Conservation (phyloP, 2,329 filamentous ascomycete species). For the Aaosphaeria arxii region DNA sequence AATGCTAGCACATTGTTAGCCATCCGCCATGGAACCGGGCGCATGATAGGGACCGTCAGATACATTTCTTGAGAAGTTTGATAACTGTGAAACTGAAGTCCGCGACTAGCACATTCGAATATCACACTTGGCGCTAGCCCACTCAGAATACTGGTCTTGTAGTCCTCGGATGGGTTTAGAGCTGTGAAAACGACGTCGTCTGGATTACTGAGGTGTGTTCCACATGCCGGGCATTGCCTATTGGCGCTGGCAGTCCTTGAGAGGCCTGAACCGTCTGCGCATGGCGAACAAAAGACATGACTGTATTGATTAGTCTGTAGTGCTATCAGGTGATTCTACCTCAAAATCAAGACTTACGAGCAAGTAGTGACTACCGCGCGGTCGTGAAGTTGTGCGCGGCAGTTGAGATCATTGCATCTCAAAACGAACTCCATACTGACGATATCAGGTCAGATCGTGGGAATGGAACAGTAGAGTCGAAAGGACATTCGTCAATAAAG, state of each 20-base stretch:
- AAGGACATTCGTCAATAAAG: no score
- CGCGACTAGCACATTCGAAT: slow-evolving; percentile 81
- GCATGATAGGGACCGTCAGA: slow-evolving; percentile 10
- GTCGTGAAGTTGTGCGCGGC: slow-evolving; percentile 65
- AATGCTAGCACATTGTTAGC: slow-evolving; percentile 47
- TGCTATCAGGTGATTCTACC: no score
- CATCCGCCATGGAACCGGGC: not conserved
- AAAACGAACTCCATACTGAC: slow-evolving; percentile 68
- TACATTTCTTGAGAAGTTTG: slow-evolving; percentile 82
- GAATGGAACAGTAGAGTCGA: not conserved
- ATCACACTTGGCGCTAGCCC: slow-evolving; percentile 77
- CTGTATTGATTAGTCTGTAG: slow-evolving; percentile 30
- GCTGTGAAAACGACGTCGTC: slow-evolving; percentile 72
- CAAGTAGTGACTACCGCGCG: slow-evolving; percentile 84
- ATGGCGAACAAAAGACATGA: slow-evolving; percentile 81
- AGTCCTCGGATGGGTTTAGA: slow-evolving; percentile 80
- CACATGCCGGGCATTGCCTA: slow-evolving; percentile 73
- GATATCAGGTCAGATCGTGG: not conserved
- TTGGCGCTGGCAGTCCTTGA: slow-evolving; percentile 52
- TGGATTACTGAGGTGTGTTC: slow-evolving; percentile 62
- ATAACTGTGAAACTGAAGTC: slow-evolving; percentile 81
- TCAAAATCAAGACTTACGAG: slow-evolving; percentile 54
- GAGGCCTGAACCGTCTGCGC: slow-evolving; percentile 65
- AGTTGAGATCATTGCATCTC: slow-evolving; percentile 77
- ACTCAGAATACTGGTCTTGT: slow-evolving; percentile 82